These are phyloP conservation scores for Picea sitchensis DNA, from an alignment of 75 land plant species.

Conservation along the genomic window DNA sequence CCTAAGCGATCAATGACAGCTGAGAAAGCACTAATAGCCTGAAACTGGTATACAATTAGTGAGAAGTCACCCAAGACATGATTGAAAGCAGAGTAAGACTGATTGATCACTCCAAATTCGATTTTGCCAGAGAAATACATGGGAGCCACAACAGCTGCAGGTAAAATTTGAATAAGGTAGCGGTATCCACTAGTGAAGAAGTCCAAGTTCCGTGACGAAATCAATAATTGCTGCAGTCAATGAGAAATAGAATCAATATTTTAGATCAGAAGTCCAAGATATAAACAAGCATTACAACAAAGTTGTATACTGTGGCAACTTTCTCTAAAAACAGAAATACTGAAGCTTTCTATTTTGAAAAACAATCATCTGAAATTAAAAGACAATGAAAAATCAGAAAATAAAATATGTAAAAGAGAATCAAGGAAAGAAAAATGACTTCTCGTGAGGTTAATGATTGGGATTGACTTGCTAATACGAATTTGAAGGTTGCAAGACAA, in stretches of 20 bases:
- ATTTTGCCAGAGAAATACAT: constrained; percentile 97
- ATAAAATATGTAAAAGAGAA: too few species aligned
- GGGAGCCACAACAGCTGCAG: constrained; percentile 98
- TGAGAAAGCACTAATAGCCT: constrained; percentile 93
- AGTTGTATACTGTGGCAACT: not conserved
- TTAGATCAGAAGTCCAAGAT: not conserved
- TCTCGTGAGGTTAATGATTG: too few species aligned
- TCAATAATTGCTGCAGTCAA: constrained; percentile 74
- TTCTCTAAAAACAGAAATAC: not conserved
- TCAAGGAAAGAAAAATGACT: too few species aligned
- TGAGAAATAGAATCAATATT: constrained; percentile 1
- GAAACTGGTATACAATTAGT: constrained; percentile 90
- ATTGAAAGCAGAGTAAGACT: constrained; percentile 96
- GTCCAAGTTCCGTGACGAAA: constrained; percentile 91
- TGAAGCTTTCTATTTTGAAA: not conserved
- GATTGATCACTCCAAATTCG: constrained; percentile 98
- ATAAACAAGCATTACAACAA: not conserved
- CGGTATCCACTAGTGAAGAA: constrained; percentile 92
- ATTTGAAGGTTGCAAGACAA: not conserved
- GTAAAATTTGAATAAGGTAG: constrained; percentile 93
- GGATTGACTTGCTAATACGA: not conserved
- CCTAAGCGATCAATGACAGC: constrained; percentile 96
- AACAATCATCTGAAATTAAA: too few species aligned
- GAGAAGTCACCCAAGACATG: constrained; percentile 92
- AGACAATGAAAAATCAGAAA: too few species aligned